Percentiles rank a stretch among this genome's conserved stretches.
Evolutionary conservation across 2,329 filamentous ascomycete genomes (phyloP).

Genomic region (Metarhizium rileyi): DNA sequence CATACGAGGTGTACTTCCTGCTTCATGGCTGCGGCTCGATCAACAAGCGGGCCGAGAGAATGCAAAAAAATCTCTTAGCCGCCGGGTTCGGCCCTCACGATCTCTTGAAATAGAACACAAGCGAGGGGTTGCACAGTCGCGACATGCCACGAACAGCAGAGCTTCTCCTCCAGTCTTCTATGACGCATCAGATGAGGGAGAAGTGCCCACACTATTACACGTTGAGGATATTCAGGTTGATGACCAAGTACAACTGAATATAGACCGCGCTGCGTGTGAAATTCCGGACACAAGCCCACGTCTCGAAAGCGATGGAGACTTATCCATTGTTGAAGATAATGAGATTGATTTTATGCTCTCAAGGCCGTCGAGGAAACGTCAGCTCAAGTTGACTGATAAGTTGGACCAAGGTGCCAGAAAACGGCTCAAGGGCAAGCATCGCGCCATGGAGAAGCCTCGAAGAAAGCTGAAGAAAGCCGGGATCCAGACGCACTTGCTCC

Average conservation of each 20-base stretch:
- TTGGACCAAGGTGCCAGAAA: slow-evolving; percentile 6
- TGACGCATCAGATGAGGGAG: slow-evolving; percentile 27
- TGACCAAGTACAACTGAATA: neutral
- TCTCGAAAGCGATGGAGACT: slow-evolving; percentile 23
- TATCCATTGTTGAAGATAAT: slow-evolving; percentile 39
- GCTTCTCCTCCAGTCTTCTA: slow-evolving; percentile 28
- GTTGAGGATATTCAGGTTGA: neutral
- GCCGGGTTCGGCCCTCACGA: slow-evolving; percentile 17
- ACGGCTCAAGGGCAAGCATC: slow-evolving; percentile 16
- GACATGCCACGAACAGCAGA: slow-evolving; percentile 20
- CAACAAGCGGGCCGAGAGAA: slow-evolving; percentile 30
- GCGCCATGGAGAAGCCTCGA: slow-evolving; percentile 10
- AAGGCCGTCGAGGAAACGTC: slow-evolving; percentile 30
- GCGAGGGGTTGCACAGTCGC: slow-evolving; percentile 40
- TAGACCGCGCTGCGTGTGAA: neutral
- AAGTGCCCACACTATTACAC: neutral
- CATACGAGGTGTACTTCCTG: slow-evolving; percentile 53
- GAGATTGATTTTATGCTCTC: slow-evolving; percentile 41
- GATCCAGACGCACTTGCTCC: slow-evolving; percentile 21
- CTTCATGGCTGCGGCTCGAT: slow-evolving; percentile 57
- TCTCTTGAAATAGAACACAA: slow-evolving; percentile 31
- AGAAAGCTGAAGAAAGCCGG: slow-evolving; percentile 19
- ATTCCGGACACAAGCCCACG: neutral
- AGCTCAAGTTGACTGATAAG: slow-evolving; percentile 18
- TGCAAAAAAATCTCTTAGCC: slow-evolving; percentile 17